Conservation (phyloP, 2,329 filamentous ascomycete species). For the Dothiorella sarmentorum region DNA sequence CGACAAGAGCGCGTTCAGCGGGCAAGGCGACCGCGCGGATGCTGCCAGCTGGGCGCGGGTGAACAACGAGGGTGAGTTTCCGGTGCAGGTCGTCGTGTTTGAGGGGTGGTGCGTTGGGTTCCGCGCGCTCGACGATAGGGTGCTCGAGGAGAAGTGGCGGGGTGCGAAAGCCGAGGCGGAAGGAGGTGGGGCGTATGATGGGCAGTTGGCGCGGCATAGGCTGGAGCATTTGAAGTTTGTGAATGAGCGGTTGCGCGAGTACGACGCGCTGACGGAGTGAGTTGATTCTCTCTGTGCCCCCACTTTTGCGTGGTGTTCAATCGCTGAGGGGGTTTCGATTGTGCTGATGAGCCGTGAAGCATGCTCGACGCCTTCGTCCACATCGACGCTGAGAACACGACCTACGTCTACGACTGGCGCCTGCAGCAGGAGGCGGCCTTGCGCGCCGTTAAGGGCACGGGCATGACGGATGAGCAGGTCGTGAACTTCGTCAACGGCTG, state of each 20-base stretch:
- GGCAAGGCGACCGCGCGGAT: constrained; percentile 71
- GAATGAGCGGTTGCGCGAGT: constrained; percentile 55
- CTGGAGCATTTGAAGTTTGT: constrained; percentile 54
- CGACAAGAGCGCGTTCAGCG: constrained; percentile 75
- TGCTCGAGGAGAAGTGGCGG: constrained; percentile 53
- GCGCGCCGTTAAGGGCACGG: constrained; percentile 62
- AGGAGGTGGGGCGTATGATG: constrained; percentile 43
- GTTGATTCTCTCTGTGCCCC: constrained; percentile 20
- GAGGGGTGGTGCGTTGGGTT: constrained; percentile 94
- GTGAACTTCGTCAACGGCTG: constrained; percentile 66
- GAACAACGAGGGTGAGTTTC: constrained; percentile 52
- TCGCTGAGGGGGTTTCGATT: neutral
- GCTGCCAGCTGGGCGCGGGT: constrained; percentile 59
- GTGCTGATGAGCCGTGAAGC: constrained; percentile 27
- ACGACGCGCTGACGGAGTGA: constrained; percentile 57
- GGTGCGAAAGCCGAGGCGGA: constrained; percentile 50
- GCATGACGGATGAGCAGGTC: constrained; percentile 82
- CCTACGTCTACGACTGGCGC: constrained; percentile 81
- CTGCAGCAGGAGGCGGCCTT: constrained; percentile 74
- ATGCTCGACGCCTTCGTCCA: constrained; percentile 59
- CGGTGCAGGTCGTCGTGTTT: constrained; percentile 68
- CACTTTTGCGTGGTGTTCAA: neutral
- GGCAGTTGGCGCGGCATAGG: constrained; percentile 50
- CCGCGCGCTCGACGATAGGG: constrained; percentile 57
- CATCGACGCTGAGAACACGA: constrained; percentile 68